Evolutionary conservation across 768 basidiomycete species (phyloP), one percentile per base, ranked within the genome.

Genomic region (Xerocomellus dryophilus): DNA sequence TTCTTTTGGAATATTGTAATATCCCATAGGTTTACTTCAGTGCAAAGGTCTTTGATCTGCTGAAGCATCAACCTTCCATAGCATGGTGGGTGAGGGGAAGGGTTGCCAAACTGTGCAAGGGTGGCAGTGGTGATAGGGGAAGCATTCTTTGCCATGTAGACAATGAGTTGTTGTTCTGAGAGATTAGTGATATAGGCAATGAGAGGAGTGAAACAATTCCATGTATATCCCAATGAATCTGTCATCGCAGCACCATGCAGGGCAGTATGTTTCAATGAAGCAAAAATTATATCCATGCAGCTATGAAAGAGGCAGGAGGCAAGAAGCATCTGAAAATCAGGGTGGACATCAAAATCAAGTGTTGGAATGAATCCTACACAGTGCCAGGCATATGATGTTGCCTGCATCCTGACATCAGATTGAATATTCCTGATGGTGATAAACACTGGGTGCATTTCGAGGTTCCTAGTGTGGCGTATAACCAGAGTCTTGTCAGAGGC

Each of bases 1-100:
- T 10, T 12, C 14, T 56, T 20, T 15, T 63, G 55, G 59, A 71
- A 75, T 0, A 34, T 46, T 4, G 54, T 34, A 9, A 75, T 17
- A 18, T 71, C 54, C 65, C 61, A 64, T 20, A 67, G 67, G 47
- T 70, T 0, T 0, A 6, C 5, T 0, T 0, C 12, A 2, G 4
- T 2, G 5, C 47, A 48, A 0, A 48, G 12, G 1, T 29, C n/a
- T 1, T 0, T 2, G 1, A 48, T 27, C n/a, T 48, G n/a, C 12
- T 18, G 0, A 4, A 48, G 47, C 3, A 18, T 48, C 11, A 21
- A 1, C 7, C 1, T 27, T 5, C 25, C 25, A 1, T 5, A 7
- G 1, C 25, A 7, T 7, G 25, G 25, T 7, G 25, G 25, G 7
- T 27, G 25, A 6, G 25, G 25, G 25, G 7, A 27, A 6, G 25